A percentile compares a stretch with the other conserved stretches of the same genome.
phyloP scores from a whole-genome alignment of 2,329 filamentous ascomycete genomes.

The Thelonectria rubi region DNA sequence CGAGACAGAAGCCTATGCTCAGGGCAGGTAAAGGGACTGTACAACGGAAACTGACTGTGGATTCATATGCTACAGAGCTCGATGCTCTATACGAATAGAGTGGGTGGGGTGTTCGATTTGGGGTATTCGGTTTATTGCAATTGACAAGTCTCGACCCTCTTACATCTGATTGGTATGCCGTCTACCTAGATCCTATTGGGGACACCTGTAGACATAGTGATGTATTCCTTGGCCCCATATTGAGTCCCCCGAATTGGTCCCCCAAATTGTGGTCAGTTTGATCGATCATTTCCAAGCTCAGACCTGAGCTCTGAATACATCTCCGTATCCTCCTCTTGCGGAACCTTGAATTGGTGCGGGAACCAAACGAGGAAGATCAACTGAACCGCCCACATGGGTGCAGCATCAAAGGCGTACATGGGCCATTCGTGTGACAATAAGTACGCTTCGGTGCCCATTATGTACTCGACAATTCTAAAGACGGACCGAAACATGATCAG shows the following conservation, averaged over 20 bases:
- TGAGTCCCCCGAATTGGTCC: too few species aligned
- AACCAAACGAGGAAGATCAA: slow-evolving; percentile 24
- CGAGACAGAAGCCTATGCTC: slow-evolving; percentile 52
- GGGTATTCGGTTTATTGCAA: too few species aligned
- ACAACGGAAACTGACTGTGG: slow-evolving; percentile 40
- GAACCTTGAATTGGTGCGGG: slow-evolving; percentile 4
- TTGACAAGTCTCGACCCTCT: too few species aligned
- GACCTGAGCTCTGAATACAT: background rate
- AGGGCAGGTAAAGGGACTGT: slow-evolving; percentile 57
- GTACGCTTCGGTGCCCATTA: slow-evolving; percentile 25
- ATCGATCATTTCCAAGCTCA: background rate
- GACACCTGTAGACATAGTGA: too few species aligned
- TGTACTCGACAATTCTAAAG: slow-evolving; percentile 28
- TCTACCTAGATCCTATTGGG: too few species aligned
- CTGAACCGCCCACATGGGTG: slow-evolving; percentile 27
- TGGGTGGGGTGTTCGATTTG: too few species aligned
- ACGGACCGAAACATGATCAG: slow-evolving; percentile 19
- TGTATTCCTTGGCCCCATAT: too few species aligned
- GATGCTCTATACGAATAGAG: slow-evolving; percentile 15
- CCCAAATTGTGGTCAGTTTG: background rate
- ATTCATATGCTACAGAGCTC: slow-evolving; percentile 20
- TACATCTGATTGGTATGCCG: too few species aligned
- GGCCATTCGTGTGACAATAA: slow-evolving; percentile 33
- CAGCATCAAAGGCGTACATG: slow-evolving; percentile 24
- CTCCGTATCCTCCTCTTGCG: background rate